Evolutionary conservation across 805 yeast genomes (phyloP), one percentile per base, ranked within the genome.

Genomic region (Yarrowia sp.): DNA sequence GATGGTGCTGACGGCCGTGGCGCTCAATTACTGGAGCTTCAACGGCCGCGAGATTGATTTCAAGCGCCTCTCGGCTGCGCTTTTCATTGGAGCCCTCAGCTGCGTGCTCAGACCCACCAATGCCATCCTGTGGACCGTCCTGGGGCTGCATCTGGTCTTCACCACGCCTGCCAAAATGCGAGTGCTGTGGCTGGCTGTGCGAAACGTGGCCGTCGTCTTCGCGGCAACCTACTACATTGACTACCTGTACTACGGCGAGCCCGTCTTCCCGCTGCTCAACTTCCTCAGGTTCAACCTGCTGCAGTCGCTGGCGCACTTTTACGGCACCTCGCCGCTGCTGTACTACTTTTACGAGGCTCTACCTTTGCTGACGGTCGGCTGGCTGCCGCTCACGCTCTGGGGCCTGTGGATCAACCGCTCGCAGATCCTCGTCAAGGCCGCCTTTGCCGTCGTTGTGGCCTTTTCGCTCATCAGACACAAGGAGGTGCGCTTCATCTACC

Each of bases 401-500:
- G 88, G 86, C 0, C 41, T 75, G 12, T 62, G 67, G 16, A 63
- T 62, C 4, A 66, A 69, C 31, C 66, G 70, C 2, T 41, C 67
- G 14, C 61, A 68, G 65, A 12, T 69, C 7, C 66, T 80, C 62
- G 62, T 60, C 66, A 63, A 47, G 71, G 66, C 64, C 55, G 65
- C 80, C 0, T 18, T 78, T 0, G 61, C 80, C 5, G 86, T 86
- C 46, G 55, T 88, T 1, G 53, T 73, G 0, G 76, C 78, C 0
- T 90, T 88, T 67, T 88, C 97, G 0, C 58, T 77, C 2, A 80
- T 94, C 18, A 76, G 80, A 10, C 99, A 94, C 72, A 94, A 94
- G 70, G 99, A 94, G 71, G 88, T 91, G 67, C 80, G 99, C 47
- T 94, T 94, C 71, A 78, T 96, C 16, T 90, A 86, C 67, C 96